Evolutionary conservation across 768 basidiomycete species (phyloP), one percentile per base, ranked within the genome.

Genomic region (Suillus plorans): DNA sequence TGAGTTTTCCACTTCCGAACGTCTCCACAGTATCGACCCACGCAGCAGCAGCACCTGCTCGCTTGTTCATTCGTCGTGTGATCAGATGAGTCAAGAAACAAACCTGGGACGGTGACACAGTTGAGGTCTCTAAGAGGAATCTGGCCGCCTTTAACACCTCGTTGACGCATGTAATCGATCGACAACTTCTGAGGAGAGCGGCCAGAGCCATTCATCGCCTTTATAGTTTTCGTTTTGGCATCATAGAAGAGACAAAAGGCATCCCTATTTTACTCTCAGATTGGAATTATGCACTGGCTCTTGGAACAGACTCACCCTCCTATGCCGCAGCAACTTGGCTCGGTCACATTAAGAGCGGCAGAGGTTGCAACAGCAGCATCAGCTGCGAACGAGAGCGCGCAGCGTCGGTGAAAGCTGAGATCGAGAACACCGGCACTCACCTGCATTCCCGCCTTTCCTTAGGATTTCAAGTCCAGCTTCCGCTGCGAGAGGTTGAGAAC

Each of bases 291-390:
- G 50, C 8, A 61, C 13, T 6, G 58, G 28, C 22, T 39, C 37
- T 28, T 63, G 50, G 16, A 63, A 47, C 16, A 28, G 14, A 75
- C 82, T 66, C 69, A 91, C 93, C 93, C 93, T 71, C 95, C 95
- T 64, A 97, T 93, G n/a, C 96, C 96, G 74, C 94, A 95, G 67
- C 79, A 90, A 69, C 86, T 90, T 34, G 89, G 94, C 70, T 96
- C 94, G 0, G 93, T 94, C 42, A 98, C 89, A 75, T 97, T 98
- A 70, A 99, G 76, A 18, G 95, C 96, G 5, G 89, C 95, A 58
- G 95, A 92, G 2, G 88, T 90, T 34, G 97, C 97, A 20, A 98
- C 95, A 8, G 97, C 96, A 36, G 95, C 94, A 78, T 97, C 95
- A 66, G 92, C 94, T 94, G 66, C 42, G 13, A 31, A 65, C n/a